phyloP scores from a whole-genome alignment of 2,329 filamentous ascomycete species.

The Xylariaceae sp. region DNA sequence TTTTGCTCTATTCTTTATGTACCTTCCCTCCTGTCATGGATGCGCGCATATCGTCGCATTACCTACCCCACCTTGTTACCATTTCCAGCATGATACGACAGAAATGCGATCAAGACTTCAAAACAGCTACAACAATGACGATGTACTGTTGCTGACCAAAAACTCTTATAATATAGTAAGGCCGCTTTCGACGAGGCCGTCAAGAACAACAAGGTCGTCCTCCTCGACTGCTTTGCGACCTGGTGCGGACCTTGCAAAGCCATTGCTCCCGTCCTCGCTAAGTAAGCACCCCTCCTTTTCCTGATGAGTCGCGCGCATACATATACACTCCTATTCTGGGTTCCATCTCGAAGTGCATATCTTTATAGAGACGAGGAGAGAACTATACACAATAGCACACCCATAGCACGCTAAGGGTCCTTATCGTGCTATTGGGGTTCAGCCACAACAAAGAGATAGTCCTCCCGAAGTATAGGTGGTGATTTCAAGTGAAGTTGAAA shows the following conservation, averaged over 20 bases:
- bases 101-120: too few relatives aligned
- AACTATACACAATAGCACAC: too few relatives aligned
- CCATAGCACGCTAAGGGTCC: too few relatives aligned
- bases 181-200: constrained; percentile 29
- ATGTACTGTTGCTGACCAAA: too few relatives aligned
- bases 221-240: constrained; percentile 82
- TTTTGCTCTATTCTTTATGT: constrained; percentile 1
- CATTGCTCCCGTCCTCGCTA: constrained; percentile 71
- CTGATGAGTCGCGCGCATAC: constrained; percentile 1
- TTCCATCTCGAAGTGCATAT: too few relatives aligned
- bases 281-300: constrained; percentile 41
- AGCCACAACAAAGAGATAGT: too few relatives aligned
- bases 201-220: constrained; percentile 52
- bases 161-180: constrained; percentile 24
- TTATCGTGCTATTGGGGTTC: too few relatives aligned
- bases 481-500: background rate
- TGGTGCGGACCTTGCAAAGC: constrained; percentile 97
- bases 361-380: too few relatives aligned
- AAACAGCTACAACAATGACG: too few relatives aligned
- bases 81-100: too few relatives aligned
- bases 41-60: background rate
- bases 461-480: too few relatives aligned
- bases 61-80: too few relatives aligned
- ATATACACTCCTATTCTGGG: background rate
- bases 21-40: background rate